Conservation (phyloP, 208 protist species). For the Leptomonas pyrrhocoris region DNA sequence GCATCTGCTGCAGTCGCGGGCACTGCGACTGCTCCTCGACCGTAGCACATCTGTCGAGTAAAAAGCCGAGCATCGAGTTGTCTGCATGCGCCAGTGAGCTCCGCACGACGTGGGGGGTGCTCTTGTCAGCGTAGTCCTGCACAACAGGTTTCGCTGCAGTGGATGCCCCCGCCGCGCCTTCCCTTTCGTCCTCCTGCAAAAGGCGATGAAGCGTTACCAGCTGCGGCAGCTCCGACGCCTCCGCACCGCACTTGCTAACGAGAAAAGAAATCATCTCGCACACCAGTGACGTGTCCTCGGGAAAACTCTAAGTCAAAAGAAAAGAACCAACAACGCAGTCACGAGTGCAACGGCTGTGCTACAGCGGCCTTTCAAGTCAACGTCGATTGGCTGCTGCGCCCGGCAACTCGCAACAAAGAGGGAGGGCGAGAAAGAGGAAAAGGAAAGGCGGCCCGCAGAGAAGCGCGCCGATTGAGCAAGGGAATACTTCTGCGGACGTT, state of each 20-base stretch:
- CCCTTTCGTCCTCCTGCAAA: constrained; percentile 14
- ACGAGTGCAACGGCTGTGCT: too few relatives aligned
- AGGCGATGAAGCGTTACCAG: constrained; percentile 16
- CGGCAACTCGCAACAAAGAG: too few relatives aligned
- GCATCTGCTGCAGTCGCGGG: constrained; percentile 22
- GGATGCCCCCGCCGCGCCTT: background rate
- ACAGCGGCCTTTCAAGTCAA: too few relatives aligned
- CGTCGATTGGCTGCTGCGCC: too few relatives aligned
- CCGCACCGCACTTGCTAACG: constrained; percentile 19
- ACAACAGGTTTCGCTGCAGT: background rate
- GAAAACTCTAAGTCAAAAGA: too few relatives aligned
- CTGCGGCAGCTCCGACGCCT: constrained; percentile 24
- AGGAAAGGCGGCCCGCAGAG: too few relatives aligned
- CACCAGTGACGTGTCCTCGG: background rate
- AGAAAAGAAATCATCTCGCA: constrained; percentile 25
- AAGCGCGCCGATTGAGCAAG: too few relatives aligned
- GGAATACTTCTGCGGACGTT: too few relatives aligned
- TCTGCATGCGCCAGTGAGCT: background rate
- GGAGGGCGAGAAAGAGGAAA: too few relatives aligned
- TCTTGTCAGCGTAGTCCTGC: background rate
- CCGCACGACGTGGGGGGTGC: background rate
- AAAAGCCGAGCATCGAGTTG: constrained; percentile 16
- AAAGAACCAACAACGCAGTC: too few relatives aligned
- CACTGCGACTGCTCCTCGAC: constrained; percentile 20
- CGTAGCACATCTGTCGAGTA: constrained; percentile 17